These are phyloP conservation scores for Neurospora pannonica DNA, from an alignment of 495 filamentous ascomycete species.

Conservation along the genomic window DNA sequence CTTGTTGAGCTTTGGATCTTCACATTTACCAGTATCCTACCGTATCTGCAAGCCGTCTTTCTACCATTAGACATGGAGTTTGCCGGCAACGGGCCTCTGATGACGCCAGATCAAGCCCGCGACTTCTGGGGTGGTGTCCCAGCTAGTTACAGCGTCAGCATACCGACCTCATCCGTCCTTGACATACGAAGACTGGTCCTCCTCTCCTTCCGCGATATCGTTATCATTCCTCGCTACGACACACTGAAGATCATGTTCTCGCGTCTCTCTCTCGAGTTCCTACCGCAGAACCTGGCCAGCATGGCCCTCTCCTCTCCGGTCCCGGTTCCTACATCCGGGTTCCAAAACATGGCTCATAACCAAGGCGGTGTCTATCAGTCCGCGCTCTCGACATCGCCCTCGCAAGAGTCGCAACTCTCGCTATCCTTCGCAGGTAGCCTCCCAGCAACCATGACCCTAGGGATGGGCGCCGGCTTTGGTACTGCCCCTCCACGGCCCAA, in stretches of 20 bases:
- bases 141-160: conserved; percentile 18
- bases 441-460: not conserved
- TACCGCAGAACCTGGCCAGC: conserved; percentile 50
- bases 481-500: conserved; percentile 45
- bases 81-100: conserved; percentile 67
- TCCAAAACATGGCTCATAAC: conserved; percentile 6
- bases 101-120: conserved; percentile 63
- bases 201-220: conserved; percentile 78
- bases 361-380: conserved; percentile 7
- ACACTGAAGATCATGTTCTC: conserved; percentile 84
- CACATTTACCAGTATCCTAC: conserved; percentile 79
- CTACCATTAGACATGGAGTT: conserved; percentile 92
- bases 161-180: conserved; percentile 42
- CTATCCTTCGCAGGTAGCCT: conserved; percentile 30
- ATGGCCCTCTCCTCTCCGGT: conserved; percentile 34
- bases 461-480: not conserved
- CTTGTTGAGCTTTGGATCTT: conserved; percentile 91
- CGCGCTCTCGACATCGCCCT: conserved; percentile 20
- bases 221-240: conserved; percentile 80
- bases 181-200: conserved; percentile 85
- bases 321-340: conserved; percentile 29
- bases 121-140: conserved; percentile 78
- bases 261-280: conserved; percentile 73
- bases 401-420: conserved; percentile 25
- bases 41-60: conserved; percentile 94